These are phyloP conservation scores for Kurtzmaniella natalensis DNA, from an alignment of 1,139 yeast genomes.

Conservation along the genomic window DNA sequence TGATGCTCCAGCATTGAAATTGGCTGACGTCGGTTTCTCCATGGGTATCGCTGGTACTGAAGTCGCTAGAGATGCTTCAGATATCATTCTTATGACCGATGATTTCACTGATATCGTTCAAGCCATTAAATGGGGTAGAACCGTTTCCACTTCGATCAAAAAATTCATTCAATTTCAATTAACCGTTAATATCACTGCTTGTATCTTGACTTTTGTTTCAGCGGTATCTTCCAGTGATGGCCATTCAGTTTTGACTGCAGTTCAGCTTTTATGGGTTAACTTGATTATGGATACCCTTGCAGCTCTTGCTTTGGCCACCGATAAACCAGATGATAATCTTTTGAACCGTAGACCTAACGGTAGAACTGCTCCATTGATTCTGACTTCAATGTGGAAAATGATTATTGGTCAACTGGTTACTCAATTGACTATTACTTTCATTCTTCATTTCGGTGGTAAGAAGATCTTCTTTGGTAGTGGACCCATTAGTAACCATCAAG, in stretches of 20 bases:
- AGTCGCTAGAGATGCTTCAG: conserved; percentile 95
- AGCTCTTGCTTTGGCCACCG: conserved; percentile 96
- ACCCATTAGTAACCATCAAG: conserved; percentile 38
- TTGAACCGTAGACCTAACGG: conserved; percentile 84
- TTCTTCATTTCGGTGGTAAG: conserved; percentile 74
- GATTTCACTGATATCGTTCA: conserved; percentile 92
- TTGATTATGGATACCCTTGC: conserved; percentile 98
- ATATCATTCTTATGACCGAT: conserved; percentile 90
- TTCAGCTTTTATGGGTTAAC: conserved; percentile 95
- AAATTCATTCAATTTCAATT: conserved; percentile 94
- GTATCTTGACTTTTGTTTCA: conserved; percentile 84
- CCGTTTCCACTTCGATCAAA: conserved; percentile 90
- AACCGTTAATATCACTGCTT: conserved; percentile 95
- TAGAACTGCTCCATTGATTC: conserved; percentile 71
- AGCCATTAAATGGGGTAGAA: conserved; percentile 99
- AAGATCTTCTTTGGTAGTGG: conserved; percentile 49
- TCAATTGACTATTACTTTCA: conserved; percentile 77
- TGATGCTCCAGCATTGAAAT: conserved; percentile 90
- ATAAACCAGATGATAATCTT: conserved; percentile 82
- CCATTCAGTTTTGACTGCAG: conserved; percentile 89
- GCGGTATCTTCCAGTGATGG: conserved; percentile 82
- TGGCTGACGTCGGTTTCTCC: conserved; percentile 90
- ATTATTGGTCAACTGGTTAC: conserved; percentile 79
- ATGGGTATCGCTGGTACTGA: conserved; percentile 95
- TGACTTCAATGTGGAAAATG: conserved; percentile 98